These are phyloP conservation scores for Metahyphopichia silvanorum DNA, from an alignment of 805 yeast species.

Conservation along the genomic window DNA sequence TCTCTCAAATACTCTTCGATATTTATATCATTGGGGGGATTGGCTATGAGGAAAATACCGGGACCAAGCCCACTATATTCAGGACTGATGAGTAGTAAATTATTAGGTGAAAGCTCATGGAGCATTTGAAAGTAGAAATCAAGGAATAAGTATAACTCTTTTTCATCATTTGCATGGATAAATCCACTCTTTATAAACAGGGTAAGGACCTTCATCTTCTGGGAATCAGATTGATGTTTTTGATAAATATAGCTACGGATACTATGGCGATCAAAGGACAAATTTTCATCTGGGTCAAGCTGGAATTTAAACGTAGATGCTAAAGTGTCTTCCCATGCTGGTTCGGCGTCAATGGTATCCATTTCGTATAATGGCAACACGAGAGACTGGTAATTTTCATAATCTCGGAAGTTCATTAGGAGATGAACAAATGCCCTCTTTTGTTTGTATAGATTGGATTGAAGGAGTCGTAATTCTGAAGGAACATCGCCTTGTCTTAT, in stretches of 20 bases:
- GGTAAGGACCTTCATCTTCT: no score
- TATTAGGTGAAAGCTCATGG: no score
- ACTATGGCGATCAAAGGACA: conserved; percentile 4
- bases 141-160: no score
- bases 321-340: conserved; percentile 21
- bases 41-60: conserved; percentile 14
- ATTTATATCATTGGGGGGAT: background rate
- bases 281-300: conserved; percentile 4
- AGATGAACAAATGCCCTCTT: conserved; percentile 20
- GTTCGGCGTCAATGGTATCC: background rate
- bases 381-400: conserved; percentile 14
- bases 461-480: no score
- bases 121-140: no score
- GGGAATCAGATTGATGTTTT: conserved; percentile 4
- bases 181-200: no score
- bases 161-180: no score
- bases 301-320: conserved; percentile 21
- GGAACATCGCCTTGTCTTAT: no score
- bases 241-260: background rate
- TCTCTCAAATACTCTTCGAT: background rate
- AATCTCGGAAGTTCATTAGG: conserved; percentile 24
- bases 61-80: no score
- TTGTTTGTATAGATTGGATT: no score
- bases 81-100: no score
- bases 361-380: conserved; percentile 14